Percentiles rank a stretch among this genome's conserved stretches.
Conservation (phyloP, 768 basidiomycete species). For the Lactifluus hygrophoroides region DNA sequence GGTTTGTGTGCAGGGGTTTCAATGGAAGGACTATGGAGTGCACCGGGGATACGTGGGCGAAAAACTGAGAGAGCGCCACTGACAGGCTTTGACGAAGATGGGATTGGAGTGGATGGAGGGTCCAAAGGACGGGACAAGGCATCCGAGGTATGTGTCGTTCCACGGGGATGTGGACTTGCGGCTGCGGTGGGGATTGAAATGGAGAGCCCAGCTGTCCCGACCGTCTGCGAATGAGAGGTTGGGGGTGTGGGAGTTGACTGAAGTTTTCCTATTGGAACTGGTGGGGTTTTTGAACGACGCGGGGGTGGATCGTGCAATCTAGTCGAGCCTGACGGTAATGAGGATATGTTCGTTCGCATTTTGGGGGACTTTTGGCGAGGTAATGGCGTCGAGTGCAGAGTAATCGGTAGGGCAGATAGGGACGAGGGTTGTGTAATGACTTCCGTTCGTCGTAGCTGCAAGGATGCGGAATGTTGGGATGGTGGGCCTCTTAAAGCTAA, state of each 20-base stretch:
- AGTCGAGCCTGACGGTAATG: not conserved
- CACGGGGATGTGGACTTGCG: not conserved
- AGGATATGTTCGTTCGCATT: conserved; percentile 1
- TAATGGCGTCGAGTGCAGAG: not conserved
- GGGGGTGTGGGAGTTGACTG: not conserved
- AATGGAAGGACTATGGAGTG: conserved; percentile 2
- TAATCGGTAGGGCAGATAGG: not conserved
- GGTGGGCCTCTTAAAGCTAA: conserved; percentile 1
- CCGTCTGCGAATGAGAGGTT: not conserved
- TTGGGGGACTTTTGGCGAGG: conserved; percentile 2
- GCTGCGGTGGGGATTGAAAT: not conserved
- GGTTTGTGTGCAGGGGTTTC: conserved; percentile 8
- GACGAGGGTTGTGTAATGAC: not conserved
- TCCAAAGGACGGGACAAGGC: not conserved
- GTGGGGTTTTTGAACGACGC: not conserved
- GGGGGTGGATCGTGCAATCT: not conserved
- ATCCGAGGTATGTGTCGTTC: not conserved
- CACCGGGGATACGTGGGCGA: conserved; percentile 13
- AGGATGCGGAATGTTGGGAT: conserved; percentile 1
- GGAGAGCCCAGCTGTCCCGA: not conserved
- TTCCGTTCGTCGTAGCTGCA: not conserved
- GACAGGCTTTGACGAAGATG: conserved; percentile 1
- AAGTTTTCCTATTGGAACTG: not conserved
- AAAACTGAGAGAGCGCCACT: not conserved
- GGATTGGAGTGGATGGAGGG: conserved; percentile 6